Evolutionary conservation across 2,329 filamentous ascomycete species (phyloP).

Genomic region (Paraphaeosphaeria sporulosa): DNA sequence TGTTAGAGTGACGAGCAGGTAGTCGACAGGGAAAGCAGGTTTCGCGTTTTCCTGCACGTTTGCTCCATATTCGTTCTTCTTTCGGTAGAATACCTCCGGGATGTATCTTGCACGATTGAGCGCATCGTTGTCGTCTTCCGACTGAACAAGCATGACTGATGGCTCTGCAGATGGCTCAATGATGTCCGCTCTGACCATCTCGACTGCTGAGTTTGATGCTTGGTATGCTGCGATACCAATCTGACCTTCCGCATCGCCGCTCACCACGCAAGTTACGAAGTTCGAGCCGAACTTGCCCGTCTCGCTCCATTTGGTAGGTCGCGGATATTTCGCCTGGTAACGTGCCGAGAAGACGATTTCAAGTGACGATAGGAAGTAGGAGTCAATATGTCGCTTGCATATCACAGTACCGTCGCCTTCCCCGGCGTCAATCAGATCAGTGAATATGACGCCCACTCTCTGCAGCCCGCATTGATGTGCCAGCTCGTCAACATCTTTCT

Average conservation of each 20-base stretch:
- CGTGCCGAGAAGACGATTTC: slow-evolving; percentile 90
- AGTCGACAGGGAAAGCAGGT: slow-evolving; percentile 94
- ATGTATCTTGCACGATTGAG: slow-evolving; percentile 81
- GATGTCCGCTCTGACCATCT: slow-evolving; percentile 96
- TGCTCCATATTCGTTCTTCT: slow-evolving; percentile 94
- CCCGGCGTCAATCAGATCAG: slow-evolving; percentile 85
- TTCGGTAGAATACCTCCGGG: slow-evolving; percentile 94
- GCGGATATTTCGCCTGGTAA: slow-evolving; percentile 86
- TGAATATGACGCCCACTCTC: slow-evolving; percentile 92
- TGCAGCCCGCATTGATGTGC: slow-evolving; percentile 85
- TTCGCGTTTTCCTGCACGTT: slow-evolving; percentile 98
- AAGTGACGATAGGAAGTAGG: slow-evolving; percentile 90
- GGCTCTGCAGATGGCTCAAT: slow-evolving; percentile 95
- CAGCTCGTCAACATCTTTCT: slow-evolving; percentile 80
- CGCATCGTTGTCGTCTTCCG: slow-evolving; percentile 84
- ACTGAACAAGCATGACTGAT: slow-evolving; percentile 90
- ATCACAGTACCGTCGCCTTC: slow-evolving; percentile 83
- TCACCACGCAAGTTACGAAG: slow-evolving; percentile 95
- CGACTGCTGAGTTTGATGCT: slow-evolving; percentile 91
- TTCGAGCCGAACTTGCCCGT: slow-evolving; percentile 93
- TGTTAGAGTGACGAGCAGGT: slow-evolving; percentile 92
- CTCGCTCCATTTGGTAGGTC: slow-evolving; percentile 95
- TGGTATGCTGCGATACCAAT: slow-evolving; percentile 93
- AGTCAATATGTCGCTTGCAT: slow-evolving; percentile 95
- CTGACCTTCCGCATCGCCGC: slow-evolving; percentile 87